Base-by-base conservation (phyloP, 1,284 basidiomycete genomes). In the Phellinidium pouzarii region DNA sequence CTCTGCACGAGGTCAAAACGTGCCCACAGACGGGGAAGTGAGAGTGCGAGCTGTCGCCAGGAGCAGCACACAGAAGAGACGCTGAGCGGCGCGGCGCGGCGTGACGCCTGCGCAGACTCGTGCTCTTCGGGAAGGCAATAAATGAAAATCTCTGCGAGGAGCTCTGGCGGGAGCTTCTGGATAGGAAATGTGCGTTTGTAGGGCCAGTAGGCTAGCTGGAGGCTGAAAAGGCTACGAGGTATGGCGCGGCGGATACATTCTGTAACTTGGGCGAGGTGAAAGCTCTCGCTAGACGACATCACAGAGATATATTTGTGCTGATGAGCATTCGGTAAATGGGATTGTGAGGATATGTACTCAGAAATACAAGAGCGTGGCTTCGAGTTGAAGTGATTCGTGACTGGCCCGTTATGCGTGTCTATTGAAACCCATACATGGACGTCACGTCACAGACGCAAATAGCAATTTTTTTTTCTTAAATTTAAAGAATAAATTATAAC, bases 121-220 rank as follows among this genome's bases (percentile, higher is more conserved):
- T 42, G 31, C 31, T 44, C 23, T 34, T 44, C 23, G 14, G 31
- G 46, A 38, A 48, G 46, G 27, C 46, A 48, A 22, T 23, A 38
- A 9, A n/a, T 23, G 31, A 48, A 48, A 12, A 48, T 48, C n/a
- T 48, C 46, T n/a, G 23, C 26, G 1, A 48, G 46, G 23, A 48
- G 29, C 36, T 48, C 46, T 20, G 34, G 31, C 9, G 31, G 46
- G 20, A 48, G 46, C 20, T 27, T 17, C 20, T 48, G 46, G n/a
- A 48, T 37, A 17, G 14, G 14, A 12, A 29, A 22, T n/a, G 7
- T 17, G 11, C 26, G 23, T 14, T 17, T 3, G 20, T 19, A n/a
- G 9, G 20, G 34, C 37, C 20, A 48, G 36, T 22, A 23, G 20
- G 22, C 34, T 29, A 37, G 31, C 20, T 48, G 46, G 12, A 37